Percentiles rank a stretch among this genome's conserved stretches.
phyloP scores from a whole-genome alignment of 2,329 filamentous ascomycete species.

The Sporothrix phasma region DNA sequence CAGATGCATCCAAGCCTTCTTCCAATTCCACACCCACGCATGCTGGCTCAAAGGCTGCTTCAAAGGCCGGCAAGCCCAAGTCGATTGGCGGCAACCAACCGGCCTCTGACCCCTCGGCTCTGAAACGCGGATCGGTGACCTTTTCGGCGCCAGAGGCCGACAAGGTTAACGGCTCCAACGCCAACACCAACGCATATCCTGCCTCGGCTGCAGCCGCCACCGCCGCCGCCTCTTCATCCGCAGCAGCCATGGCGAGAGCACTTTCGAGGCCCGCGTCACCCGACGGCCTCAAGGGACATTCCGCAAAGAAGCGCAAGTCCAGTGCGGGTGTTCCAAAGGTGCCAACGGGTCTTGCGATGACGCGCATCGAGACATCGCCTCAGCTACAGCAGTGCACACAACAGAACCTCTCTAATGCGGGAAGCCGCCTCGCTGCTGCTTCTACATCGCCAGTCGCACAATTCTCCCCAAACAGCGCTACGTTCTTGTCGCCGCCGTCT shows the following conservation, averaged over 20 bases:
- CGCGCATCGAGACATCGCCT: conserved; percentile 54
- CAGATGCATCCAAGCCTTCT: conserved; percentile 5
- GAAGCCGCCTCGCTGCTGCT: conserved; percentile 26
- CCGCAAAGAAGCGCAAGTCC: conserved; percentile 73
- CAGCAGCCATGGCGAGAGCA: conserved; percentile 36
- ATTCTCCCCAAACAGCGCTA: conserved; percentile 39
- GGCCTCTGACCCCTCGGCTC: conserved; percentile 50
- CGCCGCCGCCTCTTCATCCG: conserved; percentile 24
- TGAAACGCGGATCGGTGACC: conserved; percentile 41
- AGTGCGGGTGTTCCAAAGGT: conserved; percentile 55
- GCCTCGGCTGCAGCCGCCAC: conserved; percentile 17
- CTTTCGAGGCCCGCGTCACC: conserved; percentile 69
- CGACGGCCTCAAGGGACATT: conserved; percentile 50
- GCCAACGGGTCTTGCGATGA: conserved; percentile 70
- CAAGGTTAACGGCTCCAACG: background rate
- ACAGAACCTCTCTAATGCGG: conserved; percentile 25
- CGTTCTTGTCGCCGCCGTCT: conserved; percentile 31
- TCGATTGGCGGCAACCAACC: conserved; percentile 49
- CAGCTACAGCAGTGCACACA: conserved; percentile 29
- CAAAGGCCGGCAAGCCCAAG: conserved; percentile 24
- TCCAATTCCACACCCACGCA: background rate
- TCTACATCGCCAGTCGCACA: conserved; percentile 39
- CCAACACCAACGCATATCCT: background rate
- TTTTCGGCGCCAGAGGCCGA: conserved; percentile 12
- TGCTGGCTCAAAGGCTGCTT: conserved; percentile 24